Conservation (phyloP, 1,284 basidiomycete species). For the Moesziomyces sp. region DNA sequence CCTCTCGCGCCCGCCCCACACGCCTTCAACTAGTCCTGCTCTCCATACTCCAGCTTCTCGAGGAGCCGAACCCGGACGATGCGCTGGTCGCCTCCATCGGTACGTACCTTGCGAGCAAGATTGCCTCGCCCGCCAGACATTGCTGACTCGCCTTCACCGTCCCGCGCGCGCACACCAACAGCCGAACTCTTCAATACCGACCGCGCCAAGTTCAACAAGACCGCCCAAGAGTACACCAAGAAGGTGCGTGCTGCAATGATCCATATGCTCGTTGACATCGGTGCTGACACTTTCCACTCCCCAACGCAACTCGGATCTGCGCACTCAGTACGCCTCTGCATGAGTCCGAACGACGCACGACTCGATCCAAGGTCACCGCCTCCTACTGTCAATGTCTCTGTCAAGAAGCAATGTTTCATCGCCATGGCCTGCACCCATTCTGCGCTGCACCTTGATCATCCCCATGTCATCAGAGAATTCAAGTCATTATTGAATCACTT, state of each 20-base stretch:
- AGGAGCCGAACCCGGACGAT: conserved; percentile 65
- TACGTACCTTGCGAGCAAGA: conserved; percentile 19
- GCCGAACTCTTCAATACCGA: conserved; percentile 64
- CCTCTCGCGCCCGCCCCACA: not conserved
- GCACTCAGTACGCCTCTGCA: conserved; percentile 27
- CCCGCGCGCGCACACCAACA: conserved; percentile 8
- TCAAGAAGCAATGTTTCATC: conserved; percentile 33
- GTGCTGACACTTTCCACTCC: not conserved
- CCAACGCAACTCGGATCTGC: not conserved
- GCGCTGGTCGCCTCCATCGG: conserved; percentile 64
- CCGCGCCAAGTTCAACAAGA: conserved; percentile 55
- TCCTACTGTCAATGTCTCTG: not conserved
- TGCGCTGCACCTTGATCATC: no score
- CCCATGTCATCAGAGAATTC: no score
- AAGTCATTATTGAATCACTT: no score
- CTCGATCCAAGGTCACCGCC: not conserved
- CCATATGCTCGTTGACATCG: not conserved
- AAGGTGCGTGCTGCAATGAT: conserved; percentile 25
- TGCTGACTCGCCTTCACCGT: not conserved
- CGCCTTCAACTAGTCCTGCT: conserved; percentile 58
- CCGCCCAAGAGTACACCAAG: conserved; percentile 57
- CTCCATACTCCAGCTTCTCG: conserved; percentile 60
- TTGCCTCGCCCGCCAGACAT: no score
- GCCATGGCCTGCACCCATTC: conserved; percentile 3
- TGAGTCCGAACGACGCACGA: conserved; percentile 1